These are phyloP conservation scores for Senna siamea DNA, from an alignment of 306 rosid genomes.

Conservation along the genomic window DNA sequence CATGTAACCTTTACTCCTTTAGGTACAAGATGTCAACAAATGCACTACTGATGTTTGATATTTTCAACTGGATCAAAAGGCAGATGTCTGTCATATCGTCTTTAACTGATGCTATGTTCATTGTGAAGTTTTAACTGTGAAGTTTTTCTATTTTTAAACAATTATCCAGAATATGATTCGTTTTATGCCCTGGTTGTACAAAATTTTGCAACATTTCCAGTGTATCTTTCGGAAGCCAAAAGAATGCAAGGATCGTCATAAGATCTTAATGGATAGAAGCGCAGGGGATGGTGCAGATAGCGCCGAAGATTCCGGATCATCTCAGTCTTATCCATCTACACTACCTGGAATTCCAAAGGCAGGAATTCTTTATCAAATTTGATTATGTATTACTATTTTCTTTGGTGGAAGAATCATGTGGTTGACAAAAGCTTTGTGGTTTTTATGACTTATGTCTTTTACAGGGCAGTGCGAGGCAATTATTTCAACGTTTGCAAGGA, in stretches of 20 bases:
- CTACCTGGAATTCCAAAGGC: conserved; percentile 99
- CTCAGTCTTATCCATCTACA: conserved; percentile 97
- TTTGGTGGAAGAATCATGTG: conserved; percentile 11
- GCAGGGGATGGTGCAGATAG: conserved; percentile 98
- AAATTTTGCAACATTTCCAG: conserved; percentile 53
- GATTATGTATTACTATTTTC: background rate
- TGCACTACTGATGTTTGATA: background rate
- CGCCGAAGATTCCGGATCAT: conserved; percentile 98
- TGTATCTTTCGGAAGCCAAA: conserved; percentile 91
- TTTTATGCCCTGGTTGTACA: conserved; percentile 1
- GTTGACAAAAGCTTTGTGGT: conserved; percentile 28
- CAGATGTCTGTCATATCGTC: background rate
- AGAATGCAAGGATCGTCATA: conserved; percentile 98
- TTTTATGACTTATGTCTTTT: conserved; percentile 38
- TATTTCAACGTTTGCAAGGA: conserved; percentile 93
- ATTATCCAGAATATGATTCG: background rate
- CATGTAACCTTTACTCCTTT: background rate
- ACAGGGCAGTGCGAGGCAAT: conserved; percentile 99
- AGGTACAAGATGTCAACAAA: background rate
- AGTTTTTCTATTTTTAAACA: background rate
- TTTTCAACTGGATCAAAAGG: background rate
- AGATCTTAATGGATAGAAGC: conserved; percentile 80
- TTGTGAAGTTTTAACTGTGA: conserved; percentile 3
- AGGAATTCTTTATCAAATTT: conserved; percentile 40
- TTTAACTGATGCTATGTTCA: conserved; percentile 8